Conservation (phyloP, 2,329 filamentous ascomycete species). For the Fusarium equiseti region DNA sequence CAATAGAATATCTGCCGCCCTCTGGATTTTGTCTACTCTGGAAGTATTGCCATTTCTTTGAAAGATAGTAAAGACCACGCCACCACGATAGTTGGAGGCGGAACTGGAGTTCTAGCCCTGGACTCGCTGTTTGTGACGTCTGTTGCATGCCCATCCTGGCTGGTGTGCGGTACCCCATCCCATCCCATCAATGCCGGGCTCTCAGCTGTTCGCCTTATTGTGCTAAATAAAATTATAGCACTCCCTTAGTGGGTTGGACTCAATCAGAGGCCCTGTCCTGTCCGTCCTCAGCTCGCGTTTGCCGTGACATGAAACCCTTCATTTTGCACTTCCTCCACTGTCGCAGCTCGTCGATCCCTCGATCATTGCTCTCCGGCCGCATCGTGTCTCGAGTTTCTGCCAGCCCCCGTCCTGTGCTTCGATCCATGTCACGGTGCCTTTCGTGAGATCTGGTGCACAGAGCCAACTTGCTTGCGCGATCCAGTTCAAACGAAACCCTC, state of each 20-base stretch:
- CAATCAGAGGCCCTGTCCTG: slow-evolving; percentile 30
- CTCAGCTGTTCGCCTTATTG: slow-evolving; percentile 41
- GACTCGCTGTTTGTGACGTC: slow-evolving; percentile 28
- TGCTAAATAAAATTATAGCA: slow-evolving; percentile 33
- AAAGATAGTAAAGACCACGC: slow-evolving; percentile 14
- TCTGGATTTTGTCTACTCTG: background rate
- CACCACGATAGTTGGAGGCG: slow-evolving; percentile 13
- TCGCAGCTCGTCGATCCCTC: slow-evolving; percentile 29
- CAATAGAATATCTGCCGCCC: background rate
- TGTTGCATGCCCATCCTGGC: slow-evolving; percentile 28
- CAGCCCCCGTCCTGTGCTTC: slow-evolving; percentile 42
- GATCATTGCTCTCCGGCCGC: slow-evolving; percentile 25
- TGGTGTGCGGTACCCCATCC: slow-evolving; percentile 14
- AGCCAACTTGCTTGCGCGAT: slow-evolving; percentile 42
- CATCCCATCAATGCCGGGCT: slow-evolving; percentile 11
- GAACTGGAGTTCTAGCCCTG: slow-evolving; percentile 11
- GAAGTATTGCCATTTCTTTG: background rate
- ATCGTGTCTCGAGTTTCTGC: slow-evolving; percentile 36
- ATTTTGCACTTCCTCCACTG: slow-evolving; percentile 28
- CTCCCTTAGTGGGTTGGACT: slow-evolving; percentile 16
- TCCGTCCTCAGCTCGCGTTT: slow-evolving; percentile 43
- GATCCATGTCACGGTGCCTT: slow-evolving; percentile 43
- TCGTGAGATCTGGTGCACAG: slow-evolving; percentile 46
- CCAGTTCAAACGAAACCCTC: slow-evolving; percentile 38
- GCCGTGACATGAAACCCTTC: slow-evolving; percentile 46